A percentile compares a stretch with the other conserved stretches of the same genome.
Evolutionary conservation across 257 asterid species (phyloP).

Genomic region (Petunia axillaris): DNA sequence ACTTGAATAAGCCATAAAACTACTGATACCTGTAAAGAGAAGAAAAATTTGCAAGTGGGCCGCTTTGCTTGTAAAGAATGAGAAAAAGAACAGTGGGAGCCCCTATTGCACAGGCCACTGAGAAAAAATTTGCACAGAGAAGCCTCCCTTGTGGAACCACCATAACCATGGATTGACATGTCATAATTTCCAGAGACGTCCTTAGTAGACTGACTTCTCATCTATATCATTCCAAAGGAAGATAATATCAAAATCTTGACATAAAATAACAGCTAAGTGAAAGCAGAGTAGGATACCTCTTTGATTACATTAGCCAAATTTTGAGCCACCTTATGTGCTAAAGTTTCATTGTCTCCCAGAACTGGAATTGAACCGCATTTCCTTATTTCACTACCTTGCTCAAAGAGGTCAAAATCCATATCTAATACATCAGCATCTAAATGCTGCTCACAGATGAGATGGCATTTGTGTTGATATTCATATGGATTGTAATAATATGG

Average conservation of each 20-base stretch:
- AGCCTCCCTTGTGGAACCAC: slow-evolving; percentile 41
- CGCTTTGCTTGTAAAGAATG: slow-evolving; percentile 66
- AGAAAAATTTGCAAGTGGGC: slow-evolving; percentile 79
- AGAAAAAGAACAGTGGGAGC: slow-evolving; percentile 73
- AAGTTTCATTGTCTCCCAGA: slow-evolving; percentile 60
- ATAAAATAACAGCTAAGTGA: slow-evolving; percentile 32
- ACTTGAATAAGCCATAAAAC: neutral
- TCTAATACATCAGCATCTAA: slow-evolving; percentile 42
- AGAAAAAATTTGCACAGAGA: slow-evolving; percentile 66
- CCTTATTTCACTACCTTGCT: slow-evolving; percentile 44
- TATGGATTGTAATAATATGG: slow-evolving; percentile 58
- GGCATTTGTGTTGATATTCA: slow-evolving; percentile 59
- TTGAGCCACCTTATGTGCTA: slow-evolving; percentile 53
- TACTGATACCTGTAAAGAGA: slow-evolving; percentile 77
- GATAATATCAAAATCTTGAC: slow-evolving; percentile 31
- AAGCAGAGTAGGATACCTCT: slow-evolving; percentile 58
- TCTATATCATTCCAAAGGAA: slow-evolving; percentile 49
- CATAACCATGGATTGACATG: slow-evolving; percentile 23
- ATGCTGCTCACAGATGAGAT: slow-evolving; percentile 37
- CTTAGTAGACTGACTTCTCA: slow-evolving; percentile 59
- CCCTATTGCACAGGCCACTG: slow-evolving; percentile 77
- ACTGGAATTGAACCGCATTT: slow-evolving; percentile 69
- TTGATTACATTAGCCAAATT: slow-evolving; percentile 64
- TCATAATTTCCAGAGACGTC: slow-evolving; percentile 44
- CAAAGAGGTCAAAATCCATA: slow-evolving; percentile 46